Evolutionary conservation across 2,329 filamentous ascomycete species (phyloP), one percentile per base, ranked within the genome.

Genomic region (Claviceps spartinae): DNA sequence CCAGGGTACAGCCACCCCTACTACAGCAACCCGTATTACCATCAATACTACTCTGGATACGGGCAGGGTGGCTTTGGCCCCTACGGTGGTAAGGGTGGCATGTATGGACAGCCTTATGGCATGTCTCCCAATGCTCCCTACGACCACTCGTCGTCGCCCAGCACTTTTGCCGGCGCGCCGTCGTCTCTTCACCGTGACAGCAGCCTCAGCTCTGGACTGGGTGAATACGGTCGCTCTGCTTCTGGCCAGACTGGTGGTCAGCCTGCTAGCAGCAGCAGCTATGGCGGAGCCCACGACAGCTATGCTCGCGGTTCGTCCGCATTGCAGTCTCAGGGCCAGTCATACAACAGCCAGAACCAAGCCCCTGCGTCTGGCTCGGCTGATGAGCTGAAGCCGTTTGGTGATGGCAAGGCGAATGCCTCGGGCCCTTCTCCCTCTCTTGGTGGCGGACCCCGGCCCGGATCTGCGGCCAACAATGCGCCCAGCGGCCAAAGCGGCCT

Each of bases 21-120:
- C 67, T 82, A 76, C 60, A 72, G 69, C 58, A 81, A 75, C 65
- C 79, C 79, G 1, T 83, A 81, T 65, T 84, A 84, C 60, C 71
- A 76, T 55, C 73, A 77, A 54, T 83, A 82, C 65, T 77, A 75
- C 59, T 75, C 77, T 50, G 72, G 70, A 44, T 79, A 78, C 56
- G 70, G 70, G 50, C 75, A 79, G 61, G 75, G 71, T 49, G 74
- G 69, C 36, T 80, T 69, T 51, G 71, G 65, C 5, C 77, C 77
- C 2, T 81, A 81, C 56, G 67, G 72, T 54, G 67, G 73, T 55
- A 81, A 81, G 69, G 73, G 68, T 38, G 69, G 69, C 54, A 68
- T 75, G 57, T 81, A 81, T 56, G 74, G 72, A 49, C 75, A 77
- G 61, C 76, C 75, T 43, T 81, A 81, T 54, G 75, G 73, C 48